Evolutionary conservation across 2,329 filamentous ascomycete species (phyloP).

Genomic region (Leptodontidium sp.): DNA sequence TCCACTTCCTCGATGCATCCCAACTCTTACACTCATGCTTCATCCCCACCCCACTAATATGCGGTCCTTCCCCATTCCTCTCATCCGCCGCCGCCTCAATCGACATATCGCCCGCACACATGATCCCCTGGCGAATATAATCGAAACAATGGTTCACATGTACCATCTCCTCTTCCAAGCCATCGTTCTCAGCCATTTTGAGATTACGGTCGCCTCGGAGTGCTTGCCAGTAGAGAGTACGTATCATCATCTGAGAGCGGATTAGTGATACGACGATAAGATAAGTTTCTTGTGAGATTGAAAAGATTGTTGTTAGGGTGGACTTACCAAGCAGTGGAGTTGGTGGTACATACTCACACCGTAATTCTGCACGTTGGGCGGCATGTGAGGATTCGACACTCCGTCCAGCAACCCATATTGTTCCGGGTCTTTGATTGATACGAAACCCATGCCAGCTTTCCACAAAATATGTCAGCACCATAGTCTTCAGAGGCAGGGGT

Average conservation of each 20-base stretch:
- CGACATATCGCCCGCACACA: constrained; percentile 34
- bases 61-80: neutral
- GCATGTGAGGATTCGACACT: constrained; percentile 6
- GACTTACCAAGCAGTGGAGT: constrained; percentile 25
- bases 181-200: neutral
- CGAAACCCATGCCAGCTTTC: neutral
- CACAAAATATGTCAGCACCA: neutral
- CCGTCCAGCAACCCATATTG: neutral
- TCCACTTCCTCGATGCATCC: constrained; percentile 2
- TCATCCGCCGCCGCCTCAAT: constrained; percentile 4
- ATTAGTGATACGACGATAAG: no score
- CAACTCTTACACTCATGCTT: constrained; percentile 23
- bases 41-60: constrained; percentile 21
- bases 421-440: neutral
- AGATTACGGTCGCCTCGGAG: neutral
- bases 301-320: neutral
- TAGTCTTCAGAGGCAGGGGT: no score
- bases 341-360: constrained; percentile 27
- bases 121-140: constrained; percentile 31
- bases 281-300: neutral
- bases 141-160: constrained; percentile 32
- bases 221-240: constrained; percentile 10
- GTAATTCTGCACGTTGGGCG: constrained; percentile 1
- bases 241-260: neutral
- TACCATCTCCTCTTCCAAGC: constrained; percentile 8